These are phyloP conservation scores for Fusarium agapanthi DNA, from an alignment of 2,329 filamentous ascomycete species.

Conservation along the genomic window DNA sequence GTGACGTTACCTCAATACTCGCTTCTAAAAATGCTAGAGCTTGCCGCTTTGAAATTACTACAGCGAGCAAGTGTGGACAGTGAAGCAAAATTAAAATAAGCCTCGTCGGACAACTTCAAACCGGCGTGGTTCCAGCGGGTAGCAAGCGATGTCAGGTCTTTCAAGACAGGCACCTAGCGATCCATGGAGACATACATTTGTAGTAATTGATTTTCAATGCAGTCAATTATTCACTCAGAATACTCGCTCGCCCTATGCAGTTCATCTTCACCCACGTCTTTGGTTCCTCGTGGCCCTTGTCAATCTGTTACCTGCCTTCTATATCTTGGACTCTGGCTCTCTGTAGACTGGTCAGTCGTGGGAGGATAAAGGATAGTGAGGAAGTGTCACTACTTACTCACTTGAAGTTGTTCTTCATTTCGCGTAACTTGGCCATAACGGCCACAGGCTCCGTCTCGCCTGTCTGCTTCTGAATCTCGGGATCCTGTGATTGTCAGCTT, in stretches of 20 bases:
- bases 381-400: constrained; percentile 54
- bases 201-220: background rate
- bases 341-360: constrained; percentile 13
- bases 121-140: constrained; percentile 42
- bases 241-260: background rate
- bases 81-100: constrained; percentile 68
- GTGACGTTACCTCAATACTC: constrained; percentile 22
- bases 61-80: constrained; percentile 74
- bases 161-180: constrained; percentile 44
- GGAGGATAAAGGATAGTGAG: too few species aligned
- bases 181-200: constrained; percentile 48
- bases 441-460: constrained; percentile 81
- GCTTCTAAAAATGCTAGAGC: constrained; percentile 74
- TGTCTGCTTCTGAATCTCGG: constrained; percentile 82
- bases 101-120: constrained; percentile 36
- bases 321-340: constrained; percentile 46
- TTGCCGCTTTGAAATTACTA: constrained; percentile 64
- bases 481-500: constrained; percentile 64
- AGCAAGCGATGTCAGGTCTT: constrained; percentile 43
- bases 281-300: background rate
- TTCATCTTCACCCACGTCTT: background rate
- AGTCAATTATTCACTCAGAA: background rate
- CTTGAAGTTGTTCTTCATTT: constrained; percentile 87
- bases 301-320: background rate
- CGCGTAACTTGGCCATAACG: constrained; percentile 85